Percentiles rank a stretch among this genome's conserved stretches.
phyloP scores from a whole-genome alignment of 306 rosid species.

The Glycine tomentella region DNA sequence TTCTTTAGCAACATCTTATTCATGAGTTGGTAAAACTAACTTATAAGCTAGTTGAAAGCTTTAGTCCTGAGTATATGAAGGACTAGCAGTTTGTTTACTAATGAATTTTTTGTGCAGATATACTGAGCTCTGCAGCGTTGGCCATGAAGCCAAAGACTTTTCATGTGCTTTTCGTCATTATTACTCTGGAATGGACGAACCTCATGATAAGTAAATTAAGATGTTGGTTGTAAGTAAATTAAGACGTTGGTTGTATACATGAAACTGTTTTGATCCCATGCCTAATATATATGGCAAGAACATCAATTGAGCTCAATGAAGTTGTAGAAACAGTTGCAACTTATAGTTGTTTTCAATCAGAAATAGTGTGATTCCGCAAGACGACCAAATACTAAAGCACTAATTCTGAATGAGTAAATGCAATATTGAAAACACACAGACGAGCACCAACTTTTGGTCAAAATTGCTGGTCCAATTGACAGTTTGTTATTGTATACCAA shows the following conservation, averaged over 20 bases:
- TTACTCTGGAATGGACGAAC: constrained; percentile 71
- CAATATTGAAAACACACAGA: neutral
- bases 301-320: neutral
- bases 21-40: no score
- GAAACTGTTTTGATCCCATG: neutral
- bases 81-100: neutral
- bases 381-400: neutral
- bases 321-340: constrained; percentile 1
- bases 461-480: constrained; percentile 34
- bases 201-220: constrained; percentile 27
- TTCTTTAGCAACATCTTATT: neutral
- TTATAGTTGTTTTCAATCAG: neutral
- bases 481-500: neutral
- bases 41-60: no score
- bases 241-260: neutral
- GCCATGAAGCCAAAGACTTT: constrained; percentile 73
- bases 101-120: constrained; percentile 58
- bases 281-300: neutral
- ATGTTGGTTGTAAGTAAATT: constrained; percentile 14
- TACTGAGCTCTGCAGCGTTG: constrained; percentile 68
- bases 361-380: neutral
- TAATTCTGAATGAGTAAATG: neutral
- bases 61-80: neutral
- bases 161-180: constrained; percentile 83
- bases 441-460: constrained; percentile 22